These are phyloP conservation scores for Galerina marginata DNA, from an alignment of 768 basidiomycete species.

Conservation along the genomic window DNA sequence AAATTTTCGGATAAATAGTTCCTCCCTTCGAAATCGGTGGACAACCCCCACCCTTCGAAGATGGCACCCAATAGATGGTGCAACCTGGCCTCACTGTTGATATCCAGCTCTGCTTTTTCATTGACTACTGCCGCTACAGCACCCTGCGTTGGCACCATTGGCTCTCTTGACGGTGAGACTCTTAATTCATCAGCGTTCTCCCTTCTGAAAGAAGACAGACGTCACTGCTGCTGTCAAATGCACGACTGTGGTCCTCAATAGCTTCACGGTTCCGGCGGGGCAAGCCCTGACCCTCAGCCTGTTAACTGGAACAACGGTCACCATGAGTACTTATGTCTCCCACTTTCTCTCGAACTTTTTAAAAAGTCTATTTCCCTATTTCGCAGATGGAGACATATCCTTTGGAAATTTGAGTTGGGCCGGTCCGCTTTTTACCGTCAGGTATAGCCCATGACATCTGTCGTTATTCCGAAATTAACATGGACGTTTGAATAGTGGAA, in stretches of 20 bases:
- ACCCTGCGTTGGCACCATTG: slow-evolving; percentile 22
- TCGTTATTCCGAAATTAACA: background rate
- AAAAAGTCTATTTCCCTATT: background rate
- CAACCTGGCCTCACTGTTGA: background rate
- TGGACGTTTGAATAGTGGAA: slow-evolving; percentile 41
- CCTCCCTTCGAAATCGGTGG: background rate
- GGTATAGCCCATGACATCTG: slow-evolving; percentile 32
- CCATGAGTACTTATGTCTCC: slow-evolving; percentile 48
- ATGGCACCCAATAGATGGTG: background rate
- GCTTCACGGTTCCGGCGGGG: slow-evolving; percentile 63
- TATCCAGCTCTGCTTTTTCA: background rate
- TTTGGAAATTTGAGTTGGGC: slow-evolving; percentile 60
- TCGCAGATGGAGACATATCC: slow-evolving; percentile 57
- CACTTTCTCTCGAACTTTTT: background rate
- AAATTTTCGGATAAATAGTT: slow-evolving; percentile 9
- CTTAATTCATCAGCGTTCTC: background rate
- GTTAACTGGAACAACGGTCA: slow-evolving; percentile 57
- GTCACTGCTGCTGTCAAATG: slow-evolving; percentile 58
- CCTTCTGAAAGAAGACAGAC: slow-evolving; percentile 30
- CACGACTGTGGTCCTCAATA: slow-evolving; percentile 59
- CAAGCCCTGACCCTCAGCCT: slow-evolving; percentile 53
- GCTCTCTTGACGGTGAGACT: slow-evolving; percentile 24
- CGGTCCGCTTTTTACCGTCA: slow-evolving; percentile 60
- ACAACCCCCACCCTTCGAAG: background rate
- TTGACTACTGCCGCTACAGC: slow-evolving; percentile 8